These are phyloP conservation scores for Aurantiochytrium sp. DNA, from an alignment of 108 stramenopile species.

Conservation along the genomic window DNA sequence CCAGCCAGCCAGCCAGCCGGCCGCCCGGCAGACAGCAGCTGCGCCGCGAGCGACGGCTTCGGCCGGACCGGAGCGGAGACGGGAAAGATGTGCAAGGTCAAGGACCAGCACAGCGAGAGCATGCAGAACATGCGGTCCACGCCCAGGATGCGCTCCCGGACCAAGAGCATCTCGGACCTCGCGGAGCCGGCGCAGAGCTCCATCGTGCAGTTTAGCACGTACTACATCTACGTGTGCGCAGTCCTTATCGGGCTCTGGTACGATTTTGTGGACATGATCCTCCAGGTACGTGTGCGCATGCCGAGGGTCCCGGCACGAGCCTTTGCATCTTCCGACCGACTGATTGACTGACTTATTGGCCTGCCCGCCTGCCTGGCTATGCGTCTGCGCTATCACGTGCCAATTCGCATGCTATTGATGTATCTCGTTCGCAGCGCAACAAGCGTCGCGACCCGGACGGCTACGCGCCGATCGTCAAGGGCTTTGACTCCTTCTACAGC, in stretches of 20 bases:
- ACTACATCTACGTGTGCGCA: background rate
- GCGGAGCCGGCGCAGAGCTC: constrained; percentile 28
- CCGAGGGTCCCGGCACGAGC: background rate
- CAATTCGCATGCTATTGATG: too few relatives aligned
- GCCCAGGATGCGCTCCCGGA: background rate
- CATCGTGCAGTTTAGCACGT: constrained; percentile 14
- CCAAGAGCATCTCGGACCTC: constrained; percentile 27
- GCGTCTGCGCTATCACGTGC: too few relatives aligned
- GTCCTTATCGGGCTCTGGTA: constrained; percentile 4
- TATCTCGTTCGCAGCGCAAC: background rate
- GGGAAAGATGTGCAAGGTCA: background rate
- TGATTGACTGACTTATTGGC: too few relatives aligned
- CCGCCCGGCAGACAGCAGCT: too few relatives aligned
- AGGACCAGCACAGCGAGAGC: background rate
- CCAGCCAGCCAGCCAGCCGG: too few relatives aligned
- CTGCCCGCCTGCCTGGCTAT: too few relatives aligned
- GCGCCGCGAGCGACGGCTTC: too few relatives aligned
- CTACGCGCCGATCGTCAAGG: constrained; percentile 49
- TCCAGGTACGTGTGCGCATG: background rate
- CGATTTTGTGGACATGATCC: background rate
- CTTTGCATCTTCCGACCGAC: too few relatives aligned
- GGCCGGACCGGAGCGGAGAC: too few relatives aligned
- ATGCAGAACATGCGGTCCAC: background rate
- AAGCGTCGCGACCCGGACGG: constrained; percentile 27
- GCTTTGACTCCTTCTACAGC: constrained; percentile 54